A percentile compares a stretch with the other conserved stretches of the same genome.
phyloP scores from a whole-genome alignment of 768 basidiomycete species.

The Suillus spraguei region DNA sequence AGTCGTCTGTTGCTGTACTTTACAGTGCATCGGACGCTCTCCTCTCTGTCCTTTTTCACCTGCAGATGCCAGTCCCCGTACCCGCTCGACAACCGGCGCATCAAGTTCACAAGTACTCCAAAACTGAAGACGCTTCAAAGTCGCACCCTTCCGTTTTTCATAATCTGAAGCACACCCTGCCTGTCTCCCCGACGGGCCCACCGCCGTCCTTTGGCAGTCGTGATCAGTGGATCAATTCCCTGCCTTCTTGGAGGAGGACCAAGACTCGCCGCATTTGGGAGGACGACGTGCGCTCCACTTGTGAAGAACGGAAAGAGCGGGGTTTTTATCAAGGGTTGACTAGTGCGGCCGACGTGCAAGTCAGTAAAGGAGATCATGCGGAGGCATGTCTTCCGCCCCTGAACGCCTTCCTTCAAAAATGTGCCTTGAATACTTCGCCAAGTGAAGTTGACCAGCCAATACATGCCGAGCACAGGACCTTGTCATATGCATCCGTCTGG shows the following conservation, averaged over 20 bases:
- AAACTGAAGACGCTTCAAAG: slow-evolving; percentile 41
- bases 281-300: slow-evolving; percentile 39
- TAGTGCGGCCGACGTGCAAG: slow-evolving; percentile 73
- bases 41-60: slow-evolving; percentile 40
- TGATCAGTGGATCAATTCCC: slow-evolving; percentile 73
- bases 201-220: slow-evolving; percentile 67
- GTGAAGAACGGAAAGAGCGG: slow-evolving; percentile 39
- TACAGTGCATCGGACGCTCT: slow-evolving; percentile 46
- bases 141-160: slow-evolving; percentile 49
- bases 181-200: slow-evolving; percentile 59
- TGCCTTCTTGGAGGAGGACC: slow-evolving; percentile 71
- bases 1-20: slow-evolving; percentile 40
- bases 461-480: neutral
- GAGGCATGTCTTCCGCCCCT: slow-evolving; percentile 85
- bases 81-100: slow-evolving; percentile 63
- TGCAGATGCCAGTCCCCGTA: slow-evolving; percentile 90
- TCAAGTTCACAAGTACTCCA: slow-evolving; percentile 62
- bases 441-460: slow-evolving; percentile 35
- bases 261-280: slow-evolving; percentile 71
- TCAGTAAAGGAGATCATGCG: slow-evolving; percentile 86
- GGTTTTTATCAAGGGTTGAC: slow-evolving; percentile 77
- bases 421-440: slow-evolving; percentile 11
- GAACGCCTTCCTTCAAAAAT: slow-evolving; percentile 27
- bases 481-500: neutral
- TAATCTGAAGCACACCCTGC: slow-evolving; percentile 57